phyloP scores from a whole-genome alignment of 2,329 filamentous ascomycete species.

The Beauveria scarabaeidicola region DNA sequence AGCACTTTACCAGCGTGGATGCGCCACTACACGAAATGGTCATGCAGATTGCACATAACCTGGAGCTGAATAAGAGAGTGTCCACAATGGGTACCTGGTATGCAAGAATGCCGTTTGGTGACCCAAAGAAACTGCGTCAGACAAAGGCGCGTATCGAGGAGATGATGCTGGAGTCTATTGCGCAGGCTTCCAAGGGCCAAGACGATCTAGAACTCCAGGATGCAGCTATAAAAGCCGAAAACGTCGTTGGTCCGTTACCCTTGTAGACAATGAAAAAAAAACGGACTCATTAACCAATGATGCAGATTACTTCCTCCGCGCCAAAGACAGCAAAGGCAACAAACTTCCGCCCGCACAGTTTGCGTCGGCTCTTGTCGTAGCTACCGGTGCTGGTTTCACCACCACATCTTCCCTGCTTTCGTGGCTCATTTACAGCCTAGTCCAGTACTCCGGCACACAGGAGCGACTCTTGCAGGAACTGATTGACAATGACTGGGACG shows the following conservation, averaged over 20 bases:
- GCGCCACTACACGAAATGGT: conserved; percentile 45
- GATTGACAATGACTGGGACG: conserved; percentile 37
- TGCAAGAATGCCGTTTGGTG: conserved; percentile 46
- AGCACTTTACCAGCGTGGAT: conserved; percentile 35
- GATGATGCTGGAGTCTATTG: conserved; percentile 31
- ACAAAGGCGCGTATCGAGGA: conserved; percentile 24
- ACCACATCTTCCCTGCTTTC: conserved; percentile 51
- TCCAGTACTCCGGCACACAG: conserved; percentile 46
- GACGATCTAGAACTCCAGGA: conserved; percentile 36
- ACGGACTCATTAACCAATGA: neutral
- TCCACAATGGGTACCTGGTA: conserved; percentile 49
- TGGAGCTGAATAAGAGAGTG: conserved; percentile 52
- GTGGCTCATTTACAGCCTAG: conserved; percentile 48
- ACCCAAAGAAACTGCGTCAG: conserved; percentile 35
- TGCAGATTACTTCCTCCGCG: conserved; percentile 43
- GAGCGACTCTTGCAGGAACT: conserved; percentile 50
- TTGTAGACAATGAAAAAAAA: too few species aligned
- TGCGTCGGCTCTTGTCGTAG: conserved; percentile 34
- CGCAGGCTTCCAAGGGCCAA: conserved; percentile 27
- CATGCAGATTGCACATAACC: conserved; percentile 36
- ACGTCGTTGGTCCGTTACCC: conserved; percentile 16
- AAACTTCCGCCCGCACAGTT: conserved; percentile 35
- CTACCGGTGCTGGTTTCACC: conserved; percentile 50
- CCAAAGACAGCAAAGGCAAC: conserved; percentile 44
- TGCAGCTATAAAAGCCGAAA: conserved; percentile 40